Conservation (phyloP, 441 rosid species). For the Mallotus repandus region DNA sequence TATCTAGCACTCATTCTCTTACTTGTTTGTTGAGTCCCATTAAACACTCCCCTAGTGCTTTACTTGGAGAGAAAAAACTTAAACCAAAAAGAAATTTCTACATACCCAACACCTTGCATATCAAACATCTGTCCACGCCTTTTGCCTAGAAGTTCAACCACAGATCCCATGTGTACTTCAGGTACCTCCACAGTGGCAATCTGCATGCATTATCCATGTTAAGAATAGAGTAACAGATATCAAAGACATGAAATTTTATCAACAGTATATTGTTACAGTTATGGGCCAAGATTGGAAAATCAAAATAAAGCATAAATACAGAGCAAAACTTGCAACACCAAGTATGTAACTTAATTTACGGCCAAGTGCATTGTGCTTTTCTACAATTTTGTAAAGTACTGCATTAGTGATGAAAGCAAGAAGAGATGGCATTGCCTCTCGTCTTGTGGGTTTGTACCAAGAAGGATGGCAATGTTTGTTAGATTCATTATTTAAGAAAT, state of each 20-base stretch:
- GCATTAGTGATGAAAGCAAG: too few relatives aligned
- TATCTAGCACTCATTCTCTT: background rate
- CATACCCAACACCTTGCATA: constrained; percentile 90
- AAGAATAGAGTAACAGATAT: background rate
- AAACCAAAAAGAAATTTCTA: constrained; percentile 20
- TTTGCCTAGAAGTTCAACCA: constrained; percentile 96
- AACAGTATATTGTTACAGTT: background rate
- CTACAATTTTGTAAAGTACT: too few relatives aligned
- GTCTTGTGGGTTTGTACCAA: background rate
- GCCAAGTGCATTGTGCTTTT: background rate
- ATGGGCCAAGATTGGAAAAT: constrained; percentile 2
- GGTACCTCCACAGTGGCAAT: constrained; percentile 95
- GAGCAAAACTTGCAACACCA: constrained; percentile 1
- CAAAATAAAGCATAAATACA: background rate
- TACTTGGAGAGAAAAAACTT: constrained; percentile 1
- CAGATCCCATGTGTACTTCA: constrained; percentile 94
- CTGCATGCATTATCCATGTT: constrained; percentile 38
- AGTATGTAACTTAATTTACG: background rate
- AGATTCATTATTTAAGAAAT: background rate
- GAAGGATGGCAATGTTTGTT: background rate
- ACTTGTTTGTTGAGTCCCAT: background rate
- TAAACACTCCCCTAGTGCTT: background rate
- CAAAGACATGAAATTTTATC: background rate
- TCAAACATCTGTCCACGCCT: constrained; percentile 97
- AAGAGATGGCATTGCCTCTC: background rate